Evolutionary conservation across 176 grass and related monocot genomes (phyloP).

Genomic region (Bolboschoenus planiculmis): DNA sequence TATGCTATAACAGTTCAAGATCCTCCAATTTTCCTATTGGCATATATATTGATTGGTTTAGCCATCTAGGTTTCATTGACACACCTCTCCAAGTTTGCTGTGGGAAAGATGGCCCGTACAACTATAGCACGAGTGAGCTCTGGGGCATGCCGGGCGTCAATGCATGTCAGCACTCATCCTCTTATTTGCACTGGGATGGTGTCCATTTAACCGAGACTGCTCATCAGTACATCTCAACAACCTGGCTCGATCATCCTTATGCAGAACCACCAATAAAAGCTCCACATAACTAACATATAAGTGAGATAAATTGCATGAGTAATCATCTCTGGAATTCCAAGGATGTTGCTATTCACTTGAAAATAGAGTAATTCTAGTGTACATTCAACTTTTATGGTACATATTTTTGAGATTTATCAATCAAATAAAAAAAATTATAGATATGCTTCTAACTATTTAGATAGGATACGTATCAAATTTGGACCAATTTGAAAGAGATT

Average conservation of each 20-base stretch:
- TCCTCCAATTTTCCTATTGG: background rate
- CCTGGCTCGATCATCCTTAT: constrained; percentile 30
- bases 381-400: too few relatives aligned
- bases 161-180: background rate
- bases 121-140: background rate
- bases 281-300: background rate
- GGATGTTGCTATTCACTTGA: too few relatives aligned
- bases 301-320: background rate
- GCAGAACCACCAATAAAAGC: constrained; percentile 18
- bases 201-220: constrained; percentile 20
- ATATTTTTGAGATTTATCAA: too few relatives aligned
- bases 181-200: constrained; percentile 17
- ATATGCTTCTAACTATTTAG: too few relatives aligned
- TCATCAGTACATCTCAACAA: constrained; percentile 1
- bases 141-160: constrained; percentile 9
- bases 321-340: background rate
- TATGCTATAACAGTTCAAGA: too few relatives aligned
- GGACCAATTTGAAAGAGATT: too few relatives aligned
- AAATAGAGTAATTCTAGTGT: too few relatives aligned
- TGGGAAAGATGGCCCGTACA: constrained; percentile 21
- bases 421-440: too few relatives aligned
- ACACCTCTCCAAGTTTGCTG: constrained; percentile 22
- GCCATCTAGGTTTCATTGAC: background rate
- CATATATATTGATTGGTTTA: background rate
- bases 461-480: too few relatives aligned